Base-by-base conservation (phyloP, 2,329 filamentous ascomycete genomes). In the Penicillium janthinellum region DNA sequence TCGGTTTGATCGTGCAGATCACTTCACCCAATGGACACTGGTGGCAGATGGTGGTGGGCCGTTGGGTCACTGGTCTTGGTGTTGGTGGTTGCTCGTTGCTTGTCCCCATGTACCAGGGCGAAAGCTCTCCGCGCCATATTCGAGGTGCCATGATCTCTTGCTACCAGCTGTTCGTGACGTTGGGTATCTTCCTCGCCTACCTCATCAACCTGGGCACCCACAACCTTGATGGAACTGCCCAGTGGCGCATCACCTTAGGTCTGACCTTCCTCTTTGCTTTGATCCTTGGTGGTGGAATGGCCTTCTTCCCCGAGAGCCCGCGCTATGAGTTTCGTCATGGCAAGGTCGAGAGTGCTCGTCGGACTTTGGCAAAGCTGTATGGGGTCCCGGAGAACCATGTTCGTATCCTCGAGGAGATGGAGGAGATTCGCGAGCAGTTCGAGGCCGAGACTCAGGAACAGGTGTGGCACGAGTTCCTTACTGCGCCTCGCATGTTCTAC, bases 321-420 rank as follows among this genome's bases (percentile, higher is more conserved):
- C 82, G 85, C 11, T 87, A 80, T 73, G 83, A 84, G 49, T 87
- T 83, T 73, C 82, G 85, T 34, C 72, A 81, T 52, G 84, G 83
- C 52, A 79, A 80, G 22, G 75, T 79, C 39, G 83, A 86, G 20
- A 75, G 73, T 47, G 84, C 84, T 11, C 79, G 81, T 38, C 70
- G 68, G 15, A 85, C 83, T 15, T 79, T 87, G 62, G 76, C 83
- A 1, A 79, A 80, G 53, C 80, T 83, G 5, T 86, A 86, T 55
- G 83, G 84, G 39, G 78, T 85, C 4, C 74, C 81, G 0, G 78
- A 83, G 62, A 81, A 83, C 64, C 83, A 86, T 66, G 77, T 75
- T 6, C 78, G 83, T 52, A 83, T 87, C 47, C 66, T 79, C 17
- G 75, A 81, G 15, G 84, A 87, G 60, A 75, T 86, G 42, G 70